Conservation (phyloP, 257 asterid species). For the Knoxia roxburghii region DNA sequence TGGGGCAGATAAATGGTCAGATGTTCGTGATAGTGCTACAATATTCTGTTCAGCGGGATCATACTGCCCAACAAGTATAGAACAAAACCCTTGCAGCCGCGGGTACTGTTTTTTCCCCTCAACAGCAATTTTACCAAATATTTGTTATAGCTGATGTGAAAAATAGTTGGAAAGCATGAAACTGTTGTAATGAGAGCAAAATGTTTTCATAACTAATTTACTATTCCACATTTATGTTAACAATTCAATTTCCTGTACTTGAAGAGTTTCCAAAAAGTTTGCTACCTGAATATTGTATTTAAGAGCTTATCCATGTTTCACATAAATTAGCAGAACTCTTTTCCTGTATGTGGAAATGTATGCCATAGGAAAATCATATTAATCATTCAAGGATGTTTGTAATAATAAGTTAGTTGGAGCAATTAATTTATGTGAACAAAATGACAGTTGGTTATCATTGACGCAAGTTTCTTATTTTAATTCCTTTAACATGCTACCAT, state of each 20-base stretch:
- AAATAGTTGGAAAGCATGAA: background rate
- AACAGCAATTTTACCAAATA: conserved; percentile 9
- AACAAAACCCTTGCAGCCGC: conserved; percentile 47
- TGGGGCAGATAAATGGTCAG: conserved; percentile 87
- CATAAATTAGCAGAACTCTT: background rate
- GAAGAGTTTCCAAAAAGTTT: background rate
- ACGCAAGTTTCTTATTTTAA: background rate
- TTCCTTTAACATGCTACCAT: conserved; percentile 2
- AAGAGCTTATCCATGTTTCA: background rate
- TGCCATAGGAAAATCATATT: background rate
- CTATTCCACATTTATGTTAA: background rate
- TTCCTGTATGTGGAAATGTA: background rate
- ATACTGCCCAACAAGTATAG: conserved; percentile 63
- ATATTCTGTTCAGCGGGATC: conserved; percentile 81
- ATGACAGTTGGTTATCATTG: background rate
- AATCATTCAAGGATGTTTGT: background rate
- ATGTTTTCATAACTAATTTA: too few species aligned
- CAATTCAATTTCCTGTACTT: background rate
- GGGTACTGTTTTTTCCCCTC: conserved; percentile 47
- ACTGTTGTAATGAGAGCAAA: background rate
- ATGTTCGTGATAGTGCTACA: conserved; percentile 46
- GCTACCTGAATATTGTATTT: background rate
- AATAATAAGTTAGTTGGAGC: background rate
- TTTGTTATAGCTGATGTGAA: background rate
- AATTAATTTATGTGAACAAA: background rate